phyloP scores from a whole-genome alignment of 495 filamentous ascomycete genomes.

The Podospora pseudopauciseta region DNA sequence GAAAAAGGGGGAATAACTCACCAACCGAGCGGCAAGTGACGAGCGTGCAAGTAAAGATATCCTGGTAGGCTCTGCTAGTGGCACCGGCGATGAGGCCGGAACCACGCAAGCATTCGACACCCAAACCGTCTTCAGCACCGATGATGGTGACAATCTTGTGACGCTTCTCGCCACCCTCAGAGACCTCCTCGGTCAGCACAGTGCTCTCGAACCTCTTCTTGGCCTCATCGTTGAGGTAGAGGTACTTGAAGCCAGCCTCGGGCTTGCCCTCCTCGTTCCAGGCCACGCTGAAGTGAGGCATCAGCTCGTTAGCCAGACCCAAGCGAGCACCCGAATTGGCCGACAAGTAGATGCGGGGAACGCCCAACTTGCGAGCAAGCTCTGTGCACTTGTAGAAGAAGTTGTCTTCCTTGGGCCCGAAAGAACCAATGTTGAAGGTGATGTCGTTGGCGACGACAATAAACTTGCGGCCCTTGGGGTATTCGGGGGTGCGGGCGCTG shows the following conservation, averaged over 20 bases:
- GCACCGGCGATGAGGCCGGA: conserved; percentile 98
- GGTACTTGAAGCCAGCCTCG: conserved; percentile 93
- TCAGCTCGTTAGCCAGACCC: conserved; percentile 93
- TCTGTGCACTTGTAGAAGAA: conserved; percentile 99
- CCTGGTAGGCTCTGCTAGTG: conserved; percentile 93
- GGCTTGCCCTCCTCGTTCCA: conserved; percentile 86
- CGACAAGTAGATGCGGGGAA: conserved; percentile 95
- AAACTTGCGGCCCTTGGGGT: conserved; percentile 86
- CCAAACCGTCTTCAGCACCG: conserved; percentile 91
- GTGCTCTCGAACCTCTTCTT: conserved; percentile 86
- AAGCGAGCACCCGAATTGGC: conserved; percentile 99
- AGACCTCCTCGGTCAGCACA: conserved; percentile 84
- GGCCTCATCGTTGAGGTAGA: conserved; percentile 86
- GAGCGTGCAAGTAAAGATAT: conserved; percentile 97
- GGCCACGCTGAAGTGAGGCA: conserved; percentile 92
- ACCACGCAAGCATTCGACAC: conserved; percentile 95
- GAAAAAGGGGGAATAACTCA: conserved; percentile 36
- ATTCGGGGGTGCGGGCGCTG: conserved; percentile 96
- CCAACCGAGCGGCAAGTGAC: conserved; percentile 96
- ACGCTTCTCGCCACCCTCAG: conserved; percentile 82
- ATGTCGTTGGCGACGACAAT: conserved; percentile 98
- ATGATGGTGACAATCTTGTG: conserved; percentile 94
- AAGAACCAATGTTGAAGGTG: conserved; percentile 97
- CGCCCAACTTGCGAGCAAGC: conserved; percentile 84
- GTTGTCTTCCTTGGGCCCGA: conserved; percentile 91